Base-by-base conservation (phyloP, 345 rosid genomes). In the Eutrema heterophyllum region DNA sequence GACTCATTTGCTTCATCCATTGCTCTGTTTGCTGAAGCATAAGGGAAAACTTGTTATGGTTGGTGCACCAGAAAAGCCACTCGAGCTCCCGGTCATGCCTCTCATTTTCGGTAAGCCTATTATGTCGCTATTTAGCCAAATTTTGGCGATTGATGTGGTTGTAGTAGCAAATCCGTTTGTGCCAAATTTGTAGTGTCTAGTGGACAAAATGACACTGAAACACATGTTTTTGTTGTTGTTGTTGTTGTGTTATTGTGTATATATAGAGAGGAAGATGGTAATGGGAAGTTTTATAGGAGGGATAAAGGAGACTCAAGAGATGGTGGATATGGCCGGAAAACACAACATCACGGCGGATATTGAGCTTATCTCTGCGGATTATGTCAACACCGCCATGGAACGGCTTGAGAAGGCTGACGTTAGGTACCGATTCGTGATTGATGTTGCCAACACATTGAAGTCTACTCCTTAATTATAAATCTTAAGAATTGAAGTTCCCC, bases 221-320 rank as follows among this genome's bases (percentile, higher is more conserved):
- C n/a, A 39, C 29, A 40, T 39, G 41, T 10, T 26, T 26, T 26
- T 51, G 4, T 30, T 44, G 1, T 45, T 48, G 2, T 32, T 67
- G 21, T 44, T 38, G 41, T 29, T 54, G 49, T 63, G 18, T 48
- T 58, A 2, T 58, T 26, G 44, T 52, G 13, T 6, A 10, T 67
- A 18, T 49, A 15, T 68, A 87, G 88, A 83, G 68, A 70, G 84
- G 79, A 87, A 86, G 58, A 70, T 56, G 15, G 72, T 84, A 2
- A 82, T 41, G 6, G 92, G 88, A 2, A 84, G 84, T 35, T 21
- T 46, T 43, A 39, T 78, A 10, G 92, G 89, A 52, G 88, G 89
- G 27, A 70, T 86, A 73, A 76, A 81, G 18, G 92, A 87, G 74
- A 85, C 85, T n/a, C 88, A 84, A 57, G 89, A 85, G 67, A 85